Conservation (phyloP, 495 filamentous ascomycete species). For the Aspergillus hancockii region DNA sequence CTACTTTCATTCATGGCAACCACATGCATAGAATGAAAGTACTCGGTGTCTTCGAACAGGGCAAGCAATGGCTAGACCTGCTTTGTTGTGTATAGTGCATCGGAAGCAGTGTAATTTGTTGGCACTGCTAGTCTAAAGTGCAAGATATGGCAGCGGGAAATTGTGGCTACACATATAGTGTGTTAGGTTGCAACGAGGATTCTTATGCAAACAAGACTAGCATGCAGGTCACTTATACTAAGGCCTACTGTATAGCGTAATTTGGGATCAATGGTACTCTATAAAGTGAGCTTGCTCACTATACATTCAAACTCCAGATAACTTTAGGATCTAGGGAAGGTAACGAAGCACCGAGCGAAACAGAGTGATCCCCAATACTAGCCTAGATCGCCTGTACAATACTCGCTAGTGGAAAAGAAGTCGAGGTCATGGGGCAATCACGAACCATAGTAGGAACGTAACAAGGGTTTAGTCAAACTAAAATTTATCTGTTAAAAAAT, state of each 20-base stretch:
- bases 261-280: background rate
- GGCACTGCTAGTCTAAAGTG: background rate
- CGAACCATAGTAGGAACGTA: constrained; percentile 14
- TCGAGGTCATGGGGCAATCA: constrained; percentile 16
- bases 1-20: too few species aligned
- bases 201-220: background rate
- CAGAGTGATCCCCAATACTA: constrained; percentile 19
- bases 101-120: background rate
- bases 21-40: background rate
- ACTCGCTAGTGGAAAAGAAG: constrained; percentile 21
- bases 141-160: background rate
- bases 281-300: background rate
- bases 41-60: background rate
- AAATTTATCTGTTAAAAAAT: constrained; percentile 14
- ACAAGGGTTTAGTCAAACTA: constrained; percentile 42
- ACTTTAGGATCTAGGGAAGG: constrained; percentile 16
- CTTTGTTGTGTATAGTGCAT: background rate
- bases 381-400: constrained; percentile 24
- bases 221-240: background rate
- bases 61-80: background rate
- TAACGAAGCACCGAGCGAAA: constrained; percentile 15
- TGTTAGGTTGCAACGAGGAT: too few species aligned
- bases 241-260: background rate
- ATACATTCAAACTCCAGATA: background rate
- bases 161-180: background rate